These are phyloP conservation scores for Rosa chinensis DNA, from an alignment of 306 rosid genomes.

Conservation along the genomic window DNA sequence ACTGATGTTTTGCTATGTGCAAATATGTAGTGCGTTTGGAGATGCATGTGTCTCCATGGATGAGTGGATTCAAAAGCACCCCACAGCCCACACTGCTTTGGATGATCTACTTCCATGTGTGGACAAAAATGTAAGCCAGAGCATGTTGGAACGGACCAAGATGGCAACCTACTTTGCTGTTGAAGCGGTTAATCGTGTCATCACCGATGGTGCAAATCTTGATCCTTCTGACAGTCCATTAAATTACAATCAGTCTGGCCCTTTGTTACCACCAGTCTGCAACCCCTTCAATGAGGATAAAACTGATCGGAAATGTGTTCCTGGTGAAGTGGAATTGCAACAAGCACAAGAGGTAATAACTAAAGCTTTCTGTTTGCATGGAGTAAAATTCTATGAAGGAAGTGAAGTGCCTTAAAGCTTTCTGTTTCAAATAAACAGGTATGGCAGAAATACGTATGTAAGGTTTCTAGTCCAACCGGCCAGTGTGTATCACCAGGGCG, in stretches of 20 bases:
- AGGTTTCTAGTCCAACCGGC: conserved; percentile 31
- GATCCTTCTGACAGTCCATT: conserved; percentile 35
- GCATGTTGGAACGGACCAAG: conserved; percentile 41
- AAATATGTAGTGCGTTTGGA: conserved; percentile 49
- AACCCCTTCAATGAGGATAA: conserved; percentile 47
- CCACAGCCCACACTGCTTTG: conserved; percentile 66
- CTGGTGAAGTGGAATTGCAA: conserved; percentile 47
- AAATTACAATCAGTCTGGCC: conserved; percentile 67
- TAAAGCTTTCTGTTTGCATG: neutral
- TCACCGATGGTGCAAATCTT: conserved; percentile 34
- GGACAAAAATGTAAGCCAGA: conserved; percentile 50
- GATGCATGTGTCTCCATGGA: conserved; percentile 86
- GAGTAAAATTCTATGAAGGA: neutral
- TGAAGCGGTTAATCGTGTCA: conserved; percentile 30
- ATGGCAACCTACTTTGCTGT: conserved; percentile 42
- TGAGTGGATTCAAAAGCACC: conserved; percentile 69
- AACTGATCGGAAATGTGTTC: conserved; percentile 36
- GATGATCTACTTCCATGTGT: conserved; percentile 85
- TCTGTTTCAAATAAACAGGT: conserved; percentile 47
- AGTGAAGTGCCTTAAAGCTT: neutral
- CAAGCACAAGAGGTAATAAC: conserved; percentile 45
- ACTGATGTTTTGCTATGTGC: conserved; percentile 11
- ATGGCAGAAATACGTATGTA: conserved; percentile 61
- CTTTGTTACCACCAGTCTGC: conserved; percentile 61
- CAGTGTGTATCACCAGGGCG: conserved; percentile 49